These are phyloP conservation scores for Emmonsiellopsis sp. DNA, from an alignment of 2,329 filamentous ascomycete species.

Conservation along the genomic window DNA sequence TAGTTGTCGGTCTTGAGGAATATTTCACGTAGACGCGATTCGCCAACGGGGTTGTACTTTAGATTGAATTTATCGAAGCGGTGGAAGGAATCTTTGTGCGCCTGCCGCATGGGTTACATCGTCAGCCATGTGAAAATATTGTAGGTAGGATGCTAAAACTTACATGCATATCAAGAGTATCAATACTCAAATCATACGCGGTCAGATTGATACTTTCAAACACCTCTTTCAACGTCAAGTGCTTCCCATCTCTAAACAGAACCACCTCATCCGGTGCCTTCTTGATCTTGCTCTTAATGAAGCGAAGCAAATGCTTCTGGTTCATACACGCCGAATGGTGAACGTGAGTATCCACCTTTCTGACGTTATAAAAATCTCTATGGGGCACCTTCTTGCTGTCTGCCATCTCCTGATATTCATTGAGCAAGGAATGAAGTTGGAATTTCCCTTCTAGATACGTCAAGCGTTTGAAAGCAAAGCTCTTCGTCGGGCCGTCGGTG, in stretches of 20 bases:
- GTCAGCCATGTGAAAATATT: conserved; percentile 5
- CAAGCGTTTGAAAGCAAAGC: conserved; percentile 87
- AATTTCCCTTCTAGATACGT: conserved; percentile 97
- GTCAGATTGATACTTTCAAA: conserved; percentile 97
- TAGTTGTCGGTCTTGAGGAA: conserved; percentile 98
- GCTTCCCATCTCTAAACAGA: conserved; percentile 81
- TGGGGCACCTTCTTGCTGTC: conserved; percentile 97
- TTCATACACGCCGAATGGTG: conserved; percentile 99
- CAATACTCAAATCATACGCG: conserved; percentile 94
- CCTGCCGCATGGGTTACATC: conserved; percentile 38
- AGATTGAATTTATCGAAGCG: conserved; percentile 99
- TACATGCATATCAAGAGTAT: conserved; percentile 97
- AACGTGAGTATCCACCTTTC: conserved; percentile 97
- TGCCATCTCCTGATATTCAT: conserved; percentile 95
- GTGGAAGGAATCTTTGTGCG: conserved; percentile 95
- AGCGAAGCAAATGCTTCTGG: conserved; percentile 93
- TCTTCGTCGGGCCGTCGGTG: conserved; percentile 92
- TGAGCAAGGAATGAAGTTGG: conserved; percentile 84
- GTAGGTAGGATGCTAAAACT: conserved; percentile 26
- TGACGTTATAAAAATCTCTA: conserved; percentile 97
- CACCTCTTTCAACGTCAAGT: conserved; percentile 83
- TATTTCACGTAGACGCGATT: conserved; percentile 92
- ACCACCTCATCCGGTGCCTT: conserved; percentile 93
- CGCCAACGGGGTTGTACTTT: conserved; percentile 96
- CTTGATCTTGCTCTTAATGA: conserved; percentile 99